Base-by-base conservation (phyloP, 768 basidiomycete species). In the Leccinellum albellum region DNA sequence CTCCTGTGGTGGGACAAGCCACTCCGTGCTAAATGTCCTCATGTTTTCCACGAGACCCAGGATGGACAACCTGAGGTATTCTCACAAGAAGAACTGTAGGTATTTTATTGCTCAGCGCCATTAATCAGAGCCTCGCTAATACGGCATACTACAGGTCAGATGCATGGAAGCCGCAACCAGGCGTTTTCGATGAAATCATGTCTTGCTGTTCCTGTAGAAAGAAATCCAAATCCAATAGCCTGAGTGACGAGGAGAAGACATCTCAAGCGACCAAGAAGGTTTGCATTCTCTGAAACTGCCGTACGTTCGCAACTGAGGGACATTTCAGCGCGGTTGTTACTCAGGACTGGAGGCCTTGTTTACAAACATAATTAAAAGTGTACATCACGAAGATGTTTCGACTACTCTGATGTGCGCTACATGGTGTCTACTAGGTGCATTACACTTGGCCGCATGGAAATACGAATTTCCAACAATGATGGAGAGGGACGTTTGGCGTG, bases 1-100 rank as follows among this genome's bases (percentile, higher is more conserved):
- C 21, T 47, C 31, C 33, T 47, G n/a, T 47, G 53, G 53, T 54
- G 45, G 53, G 3, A 54, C 15, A 47, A 54, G 53, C 53, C 45
- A 33, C 14, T 46, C 14, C 20, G 45, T 8, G 10, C 32, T 17
- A 13, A 29, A 12, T 51, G 23, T 14, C 45, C 53, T 8, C 31
- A 15, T 15, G n/a, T 35, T 12, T 47, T 54, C 32, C 14, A 33
- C 26, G n/a, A 17, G 15, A 33, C 32, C 20, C 32, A 35, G 15
- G 50, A 33, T n/a, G 50, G 21, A 13, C 3, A 26, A 21, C 13
- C 17, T 7, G 42, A 50, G 32, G 17, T 20, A 12, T 50, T 33
- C 20, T 24, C 20, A 24, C 28, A 29, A 35, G 21, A 33, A 23
- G 32, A 3, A 6, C 17, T 51, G 50, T 51, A 8, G 21, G 31